Percentiles rank a stretch among this genome's conserved stretches.
Evolutionary conservation across 2,329 filamentous ascomycete species (phyloP).

Genomic region (Chalaropsis ovoidea): DNA sequence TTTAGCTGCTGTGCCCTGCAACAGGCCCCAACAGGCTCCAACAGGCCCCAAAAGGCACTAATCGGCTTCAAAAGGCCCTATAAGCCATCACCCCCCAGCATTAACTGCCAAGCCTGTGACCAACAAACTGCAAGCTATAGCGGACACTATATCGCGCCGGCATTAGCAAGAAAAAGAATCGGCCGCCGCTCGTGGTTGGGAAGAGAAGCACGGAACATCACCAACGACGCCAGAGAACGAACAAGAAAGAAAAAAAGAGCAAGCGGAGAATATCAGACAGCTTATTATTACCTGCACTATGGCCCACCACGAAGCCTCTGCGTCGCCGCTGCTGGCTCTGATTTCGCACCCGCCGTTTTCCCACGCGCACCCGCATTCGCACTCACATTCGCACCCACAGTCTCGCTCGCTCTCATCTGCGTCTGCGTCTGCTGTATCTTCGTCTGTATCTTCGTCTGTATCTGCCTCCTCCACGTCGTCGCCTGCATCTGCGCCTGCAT

Average conservation of each 20-base stretch:
- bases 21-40: not conserved
- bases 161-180: not conserved
- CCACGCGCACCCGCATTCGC: conserved; percentile 29
- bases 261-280: not conserved
- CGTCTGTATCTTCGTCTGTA: not conserved
- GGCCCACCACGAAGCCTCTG: conserved; percentile 20
- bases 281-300: not conserved
- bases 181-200: not conserved
- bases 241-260: not conserved
- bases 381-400: conserved; percentile 5
- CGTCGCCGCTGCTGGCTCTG: conserved; percentile 14
- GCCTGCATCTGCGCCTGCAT: not conserved
- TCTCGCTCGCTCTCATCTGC: not conserved
- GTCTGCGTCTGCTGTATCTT: not conserved
- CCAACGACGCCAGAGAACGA: not conserved
- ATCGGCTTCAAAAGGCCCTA: not conserved
- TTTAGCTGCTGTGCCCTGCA: not conserved
- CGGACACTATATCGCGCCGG: not conserved
- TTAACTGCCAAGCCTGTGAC: conserved; percentile 2
- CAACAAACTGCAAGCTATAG: not conserved
- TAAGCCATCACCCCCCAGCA: not conserved
- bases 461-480: too few relatives aligned
- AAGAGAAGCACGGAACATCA: too few relatives aligned
- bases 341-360: conserved; percentile 36
- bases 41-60: not conserved